Evolutionary conservation across 768 basidiomycete genomes (phyloP).

Genomic region (Amanita inopinata): DNA sequence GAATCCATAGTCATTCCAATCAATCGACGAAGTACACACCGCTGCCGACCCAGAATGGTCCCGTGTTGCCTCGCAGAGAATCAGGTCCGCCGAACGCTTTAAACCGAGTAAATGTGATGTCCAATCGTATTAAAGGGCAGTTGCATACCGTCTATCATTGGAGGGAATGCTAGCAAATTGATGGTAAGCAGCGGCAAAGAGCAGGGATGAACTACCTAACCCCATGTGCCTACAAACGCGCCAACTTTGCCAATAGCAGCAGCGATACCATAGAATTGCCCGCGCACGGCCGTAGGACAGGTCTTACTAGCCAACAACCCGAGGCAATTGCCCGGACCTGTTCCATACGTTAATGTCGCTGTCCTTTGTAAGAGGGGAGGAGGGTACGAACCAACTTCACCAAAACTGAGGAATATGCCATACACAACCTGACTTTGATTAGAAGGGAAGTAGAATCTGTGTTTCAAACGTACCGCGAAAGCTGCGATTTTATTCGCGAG

Average conservation of each 20-base stretch:
- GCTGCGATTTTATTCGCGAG: conserved; percentile 58
- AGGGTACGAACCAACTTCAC: conserved; percentile 59
- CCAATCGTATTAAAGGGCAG: conserved; percentile 3
- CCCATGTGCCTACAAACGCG: conserved; percentile 77
- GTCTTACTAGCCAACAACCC: conserved; percentile 81
- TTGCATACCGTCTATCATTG: conserved; percentile 48
- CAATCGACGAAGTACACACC: conserved; percentile 25
- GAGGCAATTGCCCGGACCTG: conserved; percentile 76
- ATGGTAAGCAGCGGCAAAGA: not conserved
- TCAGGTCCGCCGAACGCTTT: conserved; percentile 51
- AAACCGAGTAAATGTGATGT: conserved; percentile 8
- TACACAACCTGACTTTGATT: conserved; percentile 53
- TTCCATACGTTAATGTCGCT: conserved; percentile 5
- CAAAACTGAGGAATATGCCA: conserved; percentile 84
- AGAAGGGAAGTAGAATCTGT: not conserved
- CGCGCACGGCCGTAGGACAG: conserved; percentile 78
- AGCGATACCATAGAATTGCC: conserved; percentile 79
- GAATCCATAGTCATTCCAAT: conserved; percentile 1
- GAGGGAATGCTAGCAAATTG: conserved; percentile 43
- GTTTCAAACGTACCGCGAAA: conserved; percentile 48
- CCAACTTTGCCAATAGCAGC: conserved; percentile 83
- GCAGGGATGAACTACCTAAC: conserved; percentile 26
- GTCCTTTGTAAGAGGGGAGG: not conserved
- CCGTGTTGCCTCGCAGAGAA: conserved; percentile 56
- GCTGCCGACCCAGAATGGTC: conserved; percentile 84